phyloP scores from a whole-genome alignment of 352 stramenopile species.

The Globisporangium middletonii region DNA sequence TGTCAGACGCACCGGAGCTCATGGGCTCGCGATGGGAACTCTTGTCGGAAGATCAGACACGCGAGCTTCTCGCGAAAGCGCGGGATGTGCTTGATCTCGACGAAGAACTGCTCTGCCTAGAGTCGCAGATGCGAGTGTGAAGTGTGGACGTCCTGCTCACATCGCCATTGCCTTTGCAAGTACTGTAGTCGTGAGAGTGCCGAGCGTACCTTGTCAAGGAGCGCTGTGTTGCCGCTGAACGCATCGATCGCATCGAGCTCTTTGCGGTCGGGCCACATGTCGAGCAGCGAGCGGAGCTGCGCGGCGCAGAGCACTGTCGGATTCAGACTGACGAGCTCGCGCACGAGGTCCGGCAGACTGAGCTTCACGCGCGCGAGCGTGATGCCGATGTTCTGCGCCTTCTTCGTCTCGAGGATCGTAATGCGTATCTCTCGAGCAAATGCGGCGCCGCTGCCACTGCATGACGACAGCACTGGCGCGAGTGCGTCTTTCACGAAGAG shows the following conservation, averaged over 20 bases:
- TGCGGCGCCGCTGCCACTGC: background rate
- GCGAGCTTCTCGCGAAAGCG: conserved; percentile 65
- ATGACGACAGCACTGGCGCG: background rate
- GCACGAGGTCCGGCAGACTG: conserved; percentile 45
- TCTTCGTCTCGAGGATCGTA: conserved; percentile 76
- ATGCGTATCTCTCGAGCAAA: conserved; percentile 5
- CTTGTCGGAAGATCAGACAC: conserved; percentile 76
- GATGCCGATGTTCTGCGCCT: conserved; percentile 82
- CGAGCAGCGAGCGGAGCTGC: conserved; percentile 69
- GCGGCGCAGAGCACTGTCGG: conserved; percentile 53
- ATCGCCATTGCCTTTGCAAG: background rate
- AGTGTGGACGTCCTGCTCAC: background rate
- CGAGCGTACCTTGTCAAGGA: conserved; percentile 30
- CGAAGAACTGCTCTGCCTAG: conserved; percentile 69
- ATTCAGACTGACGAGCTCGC: conserved; percentile 60
- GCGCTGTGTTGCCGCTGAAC: conserved; percentile 42
- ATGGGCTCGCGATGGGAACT: conserved; percentile 56
- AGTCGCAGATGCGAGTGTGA: background rate
- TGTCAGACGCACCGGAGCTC: conserved; percentile 50
- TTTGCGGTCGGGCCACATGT: conserved; percentile 76
- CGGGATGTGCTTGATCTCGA: conserved; percentile 51
- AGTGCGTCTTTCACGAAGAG: conserved; percentile 41
- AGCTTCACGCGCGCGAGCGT: conserved; percentile 70
- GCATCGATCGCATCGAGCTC: conserved; percentile 67
- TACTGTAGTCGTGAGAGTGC: background rate